Base-by-base conservation (phyloP, 1,139 yeast species). In the Sugiyamaella neomexicana region DNA sequence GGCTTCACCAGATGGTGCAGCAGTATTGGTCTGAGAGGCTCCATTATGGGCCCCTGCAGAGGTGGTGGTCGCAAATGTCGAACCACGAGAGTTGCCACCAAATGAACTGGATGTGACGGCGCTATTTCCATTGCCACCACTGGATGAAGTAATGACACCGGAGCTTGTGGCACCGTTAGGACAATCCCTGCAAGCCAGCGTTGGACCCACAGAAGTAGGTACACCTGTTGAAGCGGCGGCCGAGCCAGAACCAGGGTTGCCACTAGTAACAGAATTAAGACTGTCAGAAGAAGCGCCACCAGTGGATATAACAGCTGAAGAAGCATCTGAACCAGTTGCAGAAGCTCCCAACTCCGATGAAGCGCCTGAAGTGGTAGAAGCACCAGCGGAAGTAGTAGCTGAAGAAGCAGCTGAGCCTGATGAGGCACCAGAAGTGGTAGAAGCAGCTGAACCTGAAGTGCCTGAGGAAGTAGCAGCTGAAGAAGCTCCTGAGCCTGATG, bases 121-220 rank as follows among this genome's bases (percentile, higher is more conserved):
- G 13, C 38, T 9, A n/a, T 20, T 34, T 36, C 39, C 42, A 43
- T 20, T 17, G 12, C 52, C 42, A 8, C 32, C 34, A n/a, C 15
- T 32, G 25, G 46, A 23, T 9, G 52, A 36, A 25, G 52, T 48
- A 25, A 36, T n/a, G 12, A 34, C 27, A 41, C 32, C 27, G 10
- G 48, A 31, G 39, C 29, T 34, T 36, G 49, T 10, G n/a, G 34
- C 49, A 36, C 42, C 49, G 12, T 32, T 29, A 13, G 37, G 37
- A 42, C 46, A 42, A 25, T 42, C 46, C 17, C 46, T 25, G 13
- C 46, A 42, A 27, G 41, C 39, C 31, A 45, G 13, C 29, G 52
- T 41, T 40, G 52, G 47, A n/a, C 46, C 39, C 7, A 38, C 25
- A 3, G 42, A 7, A 16, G 48, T 16, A 7, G 42, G 8, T 2